These are phyloP conservation scores for Chaetomiaceae sp. DNA, from an alignment of 2,329 filamentous ascomycete species.

Conservation along the genomic window DNA sequence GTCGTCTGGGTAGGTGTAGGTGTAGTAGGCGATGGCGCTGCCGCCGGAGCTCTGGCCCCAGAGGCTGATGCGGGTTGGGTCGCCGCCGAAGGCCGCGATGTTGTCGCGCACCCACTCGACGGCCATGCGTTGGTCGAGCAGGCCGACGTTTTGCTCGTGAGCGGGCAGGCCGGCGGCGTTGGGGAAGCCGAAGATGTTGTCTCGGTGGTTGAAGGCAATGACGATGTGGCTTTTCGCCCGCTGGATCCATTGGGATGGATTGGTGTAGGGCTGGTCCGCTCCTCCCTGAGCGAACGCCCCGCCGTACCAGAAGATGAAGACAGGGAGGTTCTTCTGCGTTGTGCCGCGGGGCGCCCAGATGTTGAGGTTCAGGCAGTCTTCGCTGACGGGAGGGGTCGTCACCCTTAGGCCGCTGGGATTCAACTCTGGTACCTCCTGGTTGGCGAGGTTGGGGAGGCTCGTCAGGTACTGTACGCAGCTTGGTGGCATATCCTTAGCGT, in stretches of 20 bases:
- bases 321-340: conserved; percentile 14
- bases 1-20: conserved; percentile 37
- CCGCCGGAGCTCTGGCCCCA: conserved; percentile 44
- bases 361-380: conserved; percentile 24
- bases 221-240: conserved; percentile 27
- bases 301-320: conserved; percentile 26
- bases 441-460: conserved; percentile 11
- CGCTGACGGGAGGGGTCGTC: conserved; percentile 16
- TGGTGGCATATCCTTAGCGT: conserved; percentile 17
- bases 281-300: conserved; percentile 27
- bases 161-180: conserved; percentile 24
- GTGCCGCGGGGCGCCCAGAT: conserved; percentile 20
- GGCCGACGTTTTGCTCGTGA: conserved; percentile 38
- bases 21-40: conserved; percentile 33
- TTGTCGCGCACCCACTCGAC: conserved; percentile 47
- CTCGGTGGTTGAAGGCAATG: conserved; percentile 29
- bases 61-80: conserved; percentile 38
- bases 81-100: no score
- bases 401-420: conserved; percentile 23
- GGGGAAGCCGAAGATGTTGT: conserved; percentile 29
- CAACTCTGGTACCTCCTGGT: conserved; percentile 21
- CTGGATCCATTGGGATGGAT: conserved; percentile 27
- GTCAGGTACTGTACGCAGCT: conserved; percentile 23
- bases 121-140: conserved; percentile 48
- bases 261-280: conserved; percentile 25